These are phyloP conservation scores for Dipteronia sinensis DNA, from an alignment of 345 rosid genomes.

Conservation along the genomic window DNA sequence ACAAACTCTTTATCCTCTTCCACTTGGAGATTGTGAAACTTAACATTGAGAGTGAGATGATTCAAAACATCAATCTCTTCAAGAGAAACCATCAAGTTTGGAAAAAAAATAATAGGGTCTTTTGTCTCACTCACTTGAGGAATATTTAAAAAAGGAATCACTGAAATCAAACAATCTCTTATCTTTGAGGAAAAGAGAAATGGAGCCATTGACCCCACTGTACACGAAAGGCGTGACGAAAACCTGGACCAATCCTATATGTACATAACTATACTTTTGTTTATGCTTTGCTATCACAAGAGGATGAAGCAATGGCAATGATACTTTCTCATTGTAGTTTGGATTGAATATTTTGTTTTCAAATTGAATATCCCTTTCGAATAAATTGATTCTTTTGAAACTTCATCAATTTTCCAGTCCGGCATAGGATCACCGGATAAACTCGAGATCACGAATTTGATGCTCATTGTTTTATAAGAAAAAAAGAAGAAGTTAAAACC, in stretches of 20 bases:
- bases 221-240: not conserved
- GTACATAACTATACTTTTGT: not conserved
- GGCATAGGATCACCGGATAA: not conserved
- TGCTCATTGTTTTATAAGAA: not conserved
- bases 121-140: not conserved
- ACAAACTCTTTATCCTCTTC: not conserved
- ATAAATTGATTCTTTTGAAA: not conserved
- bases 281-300: not conserved
- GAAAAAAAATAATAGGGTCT: slow-evolving; percentile 5
- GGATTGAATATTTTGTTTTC: not conserved
- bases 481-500: not conserved
- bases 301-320: not conserved
- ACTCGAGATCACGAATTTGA: not conserved
- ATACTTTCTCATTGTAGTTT: not conserved
- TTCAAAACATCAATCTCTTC: not conserved
- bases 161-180: not conserved
- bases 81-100: not conserved
- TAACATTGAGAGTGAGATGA: not conserved
- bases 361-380: slow-evolving; percentile 8
- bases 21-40: not conserved
- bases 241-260: slow-evolving; percentile 8
- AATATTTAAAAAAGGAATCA: not conserved
- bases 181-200: slow-evolving; percentile 5
- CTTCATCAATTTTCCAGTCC: not conserved
- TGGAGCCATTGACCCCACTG: not conserved